Evolutionary conservation across 192 early-diverging fungal genomes (phyloP).

Genomic region (Coemansia sp.): DNA sequence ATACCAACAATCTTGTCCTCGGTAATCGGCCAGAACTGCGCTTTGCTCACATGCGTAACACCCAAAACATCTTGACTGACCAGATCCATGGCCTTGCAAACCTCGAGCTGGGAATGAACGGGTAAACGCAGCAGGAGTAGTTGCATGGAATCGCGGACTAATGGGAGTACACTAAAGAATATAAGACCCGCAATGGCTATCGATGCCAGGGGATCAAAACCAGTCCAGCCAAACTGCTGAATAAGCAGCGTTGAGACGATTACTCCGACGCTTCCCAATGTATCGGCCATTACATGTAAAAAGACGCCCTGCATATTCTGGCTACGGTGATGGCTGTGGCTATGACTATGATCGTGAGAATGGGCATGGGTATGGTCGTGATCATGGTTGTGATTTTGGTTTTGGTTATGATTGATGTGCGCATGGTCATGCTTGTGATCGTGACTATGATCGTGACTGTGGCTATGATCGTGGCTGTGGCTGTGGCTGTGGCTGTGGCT

Average conservation of each 20-base stretch:
- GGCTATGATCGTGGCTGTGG: conserved; percentile 33
- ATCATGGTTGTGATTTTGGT: conserved; percentile 41
- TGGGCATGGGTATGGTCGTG: conserved; percentile 56
- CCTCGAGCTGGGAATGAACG: conserved; percentile 30
- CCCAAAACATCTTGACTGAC: conserved; percentile 7
- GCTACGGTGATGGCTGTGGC: conserved; percentile 58
- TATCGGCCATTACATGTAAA: conserved; percentile 91
- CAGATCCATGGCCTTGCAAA: conserved; percentile 14
- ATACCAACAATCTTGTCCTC: conserved; percentile 40
- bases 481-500: conserved; percentile 58
- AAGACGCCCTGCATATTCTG: conserved; percentile 95
- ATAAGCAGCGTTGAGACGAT: conserved; percentile 92
- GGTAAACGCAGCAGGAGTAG: conserved; percentile 49
- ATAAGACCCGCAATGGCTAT: conserved; percentile 87
- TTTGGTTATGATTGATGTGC: conserved; percentile 29
- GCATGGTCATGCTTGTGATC: conserved; percentile 53
- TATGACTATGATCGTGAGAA: conserved; percentile 28
- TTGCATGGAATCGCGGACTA: conserved; percentile 69
- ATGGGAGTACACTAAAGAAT: conserved; percentile 77
- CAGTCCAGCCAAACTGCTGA: conserved; percentile 87
- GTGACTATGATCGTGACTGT: conserved; percentile 48
- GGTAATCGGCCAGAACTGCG: conserved; percentile 49
- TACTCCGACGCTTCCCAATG: conserved; percentile 92
- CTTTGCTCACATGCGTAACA: conserved; percentile 10
- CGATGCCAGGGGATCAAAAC: conserved; percentile 92